Evolutionary conservation across 805 yeast genomes (phyloP).

Genomic region (Kodamaea sagamina): DNA sequence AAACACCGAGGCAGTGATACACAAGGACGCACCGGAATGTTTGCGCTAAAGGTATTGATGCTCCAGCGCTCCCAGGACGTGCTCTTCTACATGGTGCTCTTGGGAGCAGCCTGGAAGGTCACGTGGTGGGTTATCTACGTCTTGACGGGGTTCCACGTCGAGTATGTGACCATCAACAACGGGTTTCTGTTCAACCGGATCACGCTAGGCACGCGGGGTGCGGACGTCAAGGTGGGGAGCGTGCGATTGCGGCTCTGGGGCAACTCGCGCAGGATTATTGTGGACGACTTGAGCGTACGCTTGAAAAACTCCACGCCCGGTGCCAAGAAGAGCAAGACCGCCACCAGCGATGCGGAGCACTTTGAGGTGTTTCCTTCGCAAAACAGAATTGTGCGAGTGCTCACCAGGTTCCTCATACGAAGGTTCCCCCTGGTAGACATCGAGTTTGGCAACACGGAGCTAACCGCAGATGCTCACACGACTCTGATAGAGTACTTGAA

Average conservation of each 20-base stretch:
- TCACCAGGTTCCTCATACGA: conserved; percentile 19
- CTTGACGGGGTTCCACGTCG: conserved; percentile 35
- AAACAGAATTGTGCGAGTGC: conserved; percentile 7
- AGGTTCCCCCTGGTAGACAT: conserved; percentile 25
- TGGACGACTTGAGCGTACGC: conserved; percentile 27
- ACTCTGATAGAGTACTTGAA: conserved; percentile 22
- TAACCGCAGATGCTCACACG: conserved; percentile 8
- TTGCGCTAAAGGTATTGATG: conserved; percentile 4
- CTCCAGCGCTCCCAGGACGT: conserved; percentile 9
- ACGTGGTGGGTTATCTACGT: conserved; percentile 35
- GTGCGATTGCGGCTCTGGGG: conserved; percentile 43
- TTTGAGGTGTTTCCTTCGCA: conserved; percentile 21
- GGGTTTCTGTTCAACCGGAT: conserved; percentile 41
- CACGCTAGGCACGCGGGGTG: conserved; percentile 17
- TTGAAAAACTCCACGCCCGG: neutral
- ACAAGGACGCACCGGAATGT: conserved; percentile 1
- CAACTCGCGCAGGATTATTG: conserved; percentile 31
- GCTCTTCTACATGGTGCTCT: conserved; percentile 10
- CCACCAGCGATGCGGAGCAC: neutral
- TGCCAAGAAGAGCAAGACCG: conserved; percentile 1
- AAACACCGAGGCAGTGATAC: neutral
- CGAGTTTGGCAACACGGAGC: conserved; percentile 22
- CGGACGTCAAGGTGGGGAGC: conserved; percentile 22
- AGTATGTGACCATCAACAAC: conserved; percentile 36
- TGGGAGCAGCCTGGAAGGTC: conserved; percentile 26